Conservation (phyloP, 352 stramenopile genomes). For the Sclerospora graminicola region DNA sequence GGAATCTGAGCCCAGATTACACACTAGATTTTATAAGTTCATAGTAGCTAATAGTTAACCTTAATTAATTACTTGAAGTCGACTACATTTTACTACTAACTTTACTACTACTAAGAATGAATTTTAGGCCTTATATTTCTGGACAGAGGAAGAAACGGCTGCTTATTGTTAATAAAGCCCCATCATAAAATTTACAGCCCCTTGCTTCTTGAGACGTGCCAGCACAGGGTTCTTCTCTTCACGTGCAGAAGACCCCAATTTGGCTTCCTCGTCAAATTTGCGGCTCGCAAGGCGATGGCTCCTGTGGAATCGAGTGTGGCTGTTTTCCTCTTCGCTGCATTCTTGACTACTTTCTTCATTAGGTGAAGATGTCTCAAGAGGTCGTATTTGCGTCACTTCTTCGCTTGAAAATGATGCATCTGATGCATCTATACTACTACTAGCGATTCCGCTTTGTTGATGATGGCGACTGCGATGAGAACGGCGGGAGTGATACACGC, state of each 20-base stretch:
- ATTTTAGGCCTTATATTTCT: no score
- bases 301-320: slow-evolving; percentile 21
- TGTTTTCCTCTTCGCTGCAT: slow-evolving; percentile 20
- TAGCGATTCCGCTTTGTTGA: slow-evolving; percentile 20
- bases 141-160: no score
- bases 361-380: slow-evolving; percentile 21
- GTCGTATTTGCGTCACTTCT: slow-evolving; percentile 9
- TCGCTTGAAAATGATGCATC: slow-evolving; percentile 12
- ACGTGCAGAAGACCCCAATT: slow-evolving; percentile 8
- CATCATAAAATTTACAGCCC: slow-evolving; percentile 80
- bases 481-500: slow-evolving; percentile 1
- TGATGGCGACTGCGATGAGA: slow-evolving; percentile 13
- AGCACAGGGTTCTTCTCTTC: slow-evolving; percentile 61
- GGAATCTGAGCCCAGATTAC: no score
- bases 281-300: slow-evolving; percentile 33
- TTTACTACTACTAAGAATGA: no score
- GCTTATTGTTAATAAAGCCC: slow-evolving; percentile 34
- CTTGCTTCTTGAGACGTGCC: slow-evolving; percentile 67
- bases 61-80: no score
- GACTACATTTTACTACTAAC: no score
- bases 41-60: no score
- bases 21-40: no score
- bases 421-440: slow-evolving; percentile 11
- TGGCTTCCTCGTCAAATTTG: slow-evolving; percentile 39
- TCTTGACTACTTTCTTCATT: slow-evolving; percentile 23